Evolutionary conservation across 164 flowering plant species (phyloP).

Genomic region (Magnolia changhungtana): DNA sequence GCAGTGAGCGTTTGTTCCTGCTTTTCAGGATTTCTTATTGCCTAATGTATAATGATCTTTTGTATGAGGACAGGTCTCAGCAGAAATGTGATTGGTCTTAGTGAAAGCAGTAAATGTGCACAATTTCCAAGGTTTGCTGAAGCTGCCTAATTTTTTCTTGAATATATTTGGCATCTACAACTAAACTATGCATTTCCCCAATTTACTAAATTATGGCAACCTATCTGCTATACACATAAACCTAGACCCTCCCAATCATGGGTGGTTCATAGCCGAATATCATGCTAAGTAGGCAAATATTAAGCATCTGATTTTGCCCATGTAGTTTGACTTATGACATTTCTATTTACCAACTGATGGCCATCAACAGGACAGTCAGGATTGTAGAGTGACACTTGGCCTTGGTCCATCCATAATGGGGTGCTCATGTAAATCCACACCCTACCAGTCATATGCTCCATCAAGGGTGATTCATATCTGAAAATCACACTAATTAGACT

Average conservation of each 20-base stretch:
- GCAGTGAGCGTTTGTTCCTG: too few relatives aligned
- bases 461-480: background rate
- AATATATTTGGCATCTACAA: too few relatives aligned
- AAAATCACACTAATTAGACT: background rate
- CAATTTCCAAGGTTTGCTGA: too few relatives aligned
- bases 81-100: too few relatives aligned
- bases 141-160: too few relatives aligned
- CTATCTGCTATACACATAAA: background rate
- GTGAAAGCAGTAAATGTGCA: too few relatives aligned
- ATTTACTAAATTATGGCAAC: background rate
- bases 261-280: background rate
- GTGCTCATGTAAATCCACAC: background rate
- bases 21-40: too few relatives aligned
- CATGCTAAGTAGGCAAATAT: background rate
- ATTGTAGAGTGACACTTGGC: background rate
- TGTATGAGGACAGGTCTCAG: too few relatives aligned
- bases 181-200: too few relatives aligned
- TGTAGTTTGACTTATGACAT: background rate
- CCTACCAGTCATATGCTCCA: background rate
- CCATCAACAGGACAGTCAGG: background rate
- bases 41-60: too few relatives aligned
- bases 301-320: background rate
- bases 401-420: background rate
- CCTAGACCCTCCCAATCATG: background rate
- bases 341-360: background rate